Evolutionary conservation across 768 basidiomycete species (phyloP).

Genomic region (Tephrocybe sp.): DNA sequence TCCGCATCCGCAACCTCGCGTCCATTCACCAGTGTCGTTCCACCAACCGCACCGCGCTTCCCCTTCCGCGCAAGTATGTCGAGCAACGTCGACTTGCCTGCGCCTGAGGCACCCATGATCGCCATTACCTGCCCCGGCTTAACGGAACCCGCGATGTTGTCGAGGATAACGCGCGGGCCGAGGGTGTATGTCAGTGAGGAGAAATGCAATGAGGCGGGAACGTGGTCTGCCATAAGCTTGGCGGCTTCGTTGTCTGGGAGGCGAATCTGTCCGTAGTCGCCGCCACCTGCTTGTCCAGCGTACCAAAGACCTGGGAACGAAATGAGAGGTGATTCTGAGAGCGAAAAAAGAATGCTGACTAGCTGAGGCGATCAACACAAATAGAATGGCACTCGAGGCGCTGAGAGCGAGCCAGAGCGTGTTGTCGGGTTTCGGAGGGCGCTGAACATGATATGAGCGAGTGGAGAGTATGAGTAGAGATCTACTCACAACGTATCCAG

Average conservation of each 20-base stretch:
- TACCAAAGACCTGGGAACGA: slow-evolving; percentile 75
- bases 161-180: slow-evolving; percentile 66
- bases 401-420: slow-evolving; percentile 83
- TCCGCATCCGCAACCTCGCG: slow-evolving; percentile 68
- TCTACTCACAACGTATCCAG: slow-evolving; percentile 75
- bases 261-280: slow-evolving; percentile 70
- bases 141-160: slow-evolving; percentile 78
- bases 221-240: slow-evolving; percentile 90
- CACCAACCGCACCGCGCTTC: slow-evolving; percentile 77
- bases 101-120: slow-evolving; percentile 96
- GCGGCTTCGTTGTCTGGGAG: slow-evolving; percentile 81
- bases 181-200: slow-evolving; percentile 80
- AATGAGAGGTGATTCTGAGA: neutral
- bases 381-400: slow-evolving; percentile 70
- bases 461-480: neutral
- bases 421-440: slow-evolving; percentile 82
- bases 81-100: slow-evolving; percentile 94
- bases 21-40: slow-evolving; percentile 84
- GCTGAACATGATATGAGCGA: slow-evolving; percentile 33
- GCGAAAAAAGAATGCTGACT: slow-evolving; percentile 33
- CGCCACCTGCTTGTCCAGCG: slow-evolving; percentile 71
- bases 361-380: slow-evolving; percentile 70
- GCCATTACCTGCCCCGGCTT: slow-evolving; percentile 91
- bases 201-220: slow-evolving; percentile 94
- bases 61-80: slow-evolving; percentile 92